Conservation (phyloP, 805 yeast species). For the Saccharomyces eubayanus region DNA sequence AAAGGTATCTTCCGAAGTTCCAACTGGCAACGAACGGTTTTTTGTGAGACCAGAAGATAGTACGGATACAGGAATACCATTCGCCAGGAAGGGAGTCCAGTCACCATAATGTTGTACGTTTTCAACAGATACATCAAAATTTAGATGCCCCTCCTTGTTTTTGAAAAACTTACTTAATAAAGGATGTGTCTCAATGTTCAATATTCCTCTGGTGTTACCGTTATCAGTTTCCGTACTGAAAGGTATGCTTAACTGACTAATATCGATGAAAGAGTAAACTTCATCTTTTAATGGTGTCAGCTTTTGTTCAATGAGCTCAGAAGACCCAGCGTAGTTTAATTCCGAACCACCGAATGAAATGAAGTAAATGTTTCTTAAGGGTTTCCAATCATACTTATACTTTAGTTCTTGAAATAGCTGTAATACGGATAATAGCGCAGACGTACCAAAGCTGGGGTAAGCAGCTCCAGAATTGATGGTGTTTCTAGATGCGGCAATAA, state of each 20-base stretch:
- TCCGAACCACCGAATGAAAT: slow-evolving; percentile 74
- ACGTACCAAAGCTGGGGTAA: slow-evolving; percentile 64
- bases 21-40: slow-evolving; percentile 44
- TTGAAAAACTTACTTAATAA: slow-evolving; percentile 41
- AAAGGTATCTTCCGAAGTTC: slow-evolving; percentile 59
- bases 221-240: slow-evolving; percentile 37
- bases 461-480: slow-evolving; percentile 64
- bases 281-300: slow-evolving; percentile 44
- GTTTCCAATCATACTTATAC: slow-evolving; percentile 62
- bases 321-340: slow-evolving; percentile 72
- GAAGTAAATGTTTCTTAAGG: slow-evolving; percentile 74
- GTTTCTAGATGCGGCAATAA: slow-evolving; percentile 78
- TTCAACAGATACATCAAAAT: slow-evolving; percentile 11
- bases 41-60: slow-evolving; percentile 11
- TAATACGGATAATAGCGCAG: slow-evolving; percentile 58
- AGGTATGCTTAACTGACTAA: slow-evolving; percentile 41
- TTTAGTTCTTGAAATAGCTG: slow-evolving; percentile 58
- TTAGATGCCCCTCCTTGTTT: slow-evolving; percentile 11
- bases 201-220: slow-evolving; percentile 7
- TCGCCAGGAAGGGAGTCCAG: slow-evolving; percentile 52
- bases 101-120: slow-evolving; percentile 41
- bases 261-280: slow-evolving; percentile 63
- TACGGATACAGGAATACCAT: slow-evolving; percentile 39
- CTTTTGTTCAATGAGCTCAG: slow-evolving; percentile 59
- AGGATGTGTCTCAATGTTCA: slow-evolving; percentile 57